Evolutionary conservation across 2,329 filamentous ascomycete species (phyloP).

Genomic region (Fusarium miscanthi): DNA sequence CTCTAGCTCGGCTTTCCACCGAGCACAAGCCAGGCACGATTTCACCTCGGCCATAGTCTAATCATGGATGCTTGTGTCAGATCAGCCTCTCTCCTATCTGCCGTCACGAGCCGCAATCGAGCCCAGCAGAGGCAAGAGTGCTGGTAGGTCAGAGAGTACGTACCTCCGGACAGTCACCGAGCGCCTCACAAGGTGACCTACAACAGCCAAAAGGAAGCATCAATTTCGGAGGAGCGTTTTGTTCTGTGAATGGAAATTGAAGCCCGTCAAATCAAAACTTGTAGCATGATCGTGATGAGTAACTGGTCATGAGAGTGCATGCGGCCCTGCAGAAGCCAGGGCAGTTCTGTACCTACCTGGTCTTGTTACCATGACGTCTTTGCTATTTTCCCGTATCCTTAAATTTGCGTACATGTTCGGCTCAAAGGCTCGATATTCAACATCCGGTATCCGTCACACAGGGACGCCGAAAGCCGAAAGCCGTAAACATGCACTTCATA

Average conservation of each 20-base stretch:
- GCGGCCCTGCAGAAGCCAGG: not conserved
- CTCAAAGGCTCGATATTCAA: constrained; percentile 36
- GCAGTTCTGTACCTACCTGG: not conserved
- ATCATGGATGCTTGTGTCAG: constrained; percentile 19
- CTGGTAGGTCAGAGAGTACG: constrained; percentile 25
- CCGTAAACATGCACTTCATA: not conserved
- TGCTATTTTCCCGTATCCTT: not conserved
- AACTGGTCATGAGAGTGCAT: constrained; percentile 1
- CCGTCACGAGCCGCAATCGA: constrained; percentile 32
- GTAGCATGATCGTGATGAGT: constrained; percentile 30
- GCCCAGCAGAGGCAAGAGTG: not conserved
- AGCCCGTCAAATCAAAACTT: constrained; percentile 15
- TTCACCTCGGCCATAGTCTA: constrained; percentile 38
- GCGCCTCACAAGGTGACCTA: constrained; percentile 18
- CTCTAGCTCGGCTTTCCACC: constrained; percentile 37
- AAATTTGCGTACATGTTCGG: constrained; percentile 29
- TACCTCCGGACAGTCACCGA: constrained; percentile 46
- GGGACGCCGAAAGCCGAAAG: constrained; percentile 60
- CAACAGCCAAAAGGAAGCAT: not conserved
- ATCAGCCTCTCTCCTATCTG: constrained; percentile 22
- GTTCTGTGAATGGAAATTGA: not conserved
- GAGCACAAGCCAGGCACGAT: constrained; percentile 22
- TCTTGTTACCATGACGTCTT: constrained; percentile 28
- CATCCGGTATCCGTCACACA: constrained; percentile 42
- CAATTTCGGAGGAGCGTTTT: not conserved